Percentiles rank a stretch among this genome's conserved stretches.
Conservation (phyloP, 2,329 filamentous ascomycete genomes). For the Fusarium sp. region DNA sequence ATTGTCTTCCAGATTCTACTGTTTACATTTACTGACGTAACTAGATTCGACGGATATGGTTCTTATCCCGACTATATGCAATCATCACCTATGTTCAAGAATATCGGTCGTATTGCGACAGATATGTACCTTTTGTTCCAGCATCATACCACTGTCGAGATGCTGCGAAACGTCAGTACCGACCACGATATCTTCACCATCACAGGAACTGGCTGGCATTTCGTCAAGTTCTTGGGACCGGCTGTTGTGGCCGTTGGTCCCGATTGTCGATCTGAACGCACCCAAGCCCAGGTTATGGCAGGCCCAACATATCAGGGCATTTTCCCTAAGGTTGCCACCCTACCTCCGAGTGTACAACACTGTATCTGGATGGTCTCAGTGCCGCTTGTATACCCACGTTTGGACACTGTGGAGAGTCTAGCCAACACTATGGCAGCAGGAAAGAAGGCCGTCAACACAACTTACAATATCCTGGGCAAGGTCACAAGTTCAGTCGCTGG, state of each 20-base stretch:
- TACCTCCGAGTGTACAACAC: slow-evolving; percentile 94
- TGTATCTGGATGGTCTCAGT: slow-evolving; percentile 97
- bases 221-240: slow-evolving; percentile 95
- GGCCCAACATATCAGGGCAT: slow-evolving; percentile 97
- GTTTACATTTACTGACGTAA: slow-evolving; percentile 27
- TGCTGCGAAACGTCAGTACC: slow-evolving; percentile 87
- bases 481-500: slow-evolving; percentile 95
- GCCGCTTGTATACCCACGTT: slow-evolving; percentile 87
- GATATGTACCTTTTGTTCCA: slow-evolving; percentile 99
- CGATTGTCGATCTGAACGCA: slow-evolving; percentile 92
- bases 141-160: slow-evolving; percentile 94
- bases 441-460: slow-evolving; percentile 96
- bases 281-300: slow-evolving; percentile 90
- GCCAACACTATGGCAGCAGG: slow-evolving; percentile 92
- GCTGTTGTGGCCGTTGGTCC: slow-evolving; percentile 90
- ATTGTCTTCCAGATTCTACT: background rate
- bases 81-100: slow-evolving; percentile 96
- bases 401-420: slow-evolving; percentile 92
- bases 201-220: slow-evolving; percentile 98
- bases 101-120: slow-evolving; percentile 93
- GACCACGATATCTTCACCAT: slow-evolving; percentile 96
- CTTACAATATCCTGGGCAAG: slow-evolving; percentile 95
- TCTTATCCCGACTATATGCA: slow-evolving; percentile 99
- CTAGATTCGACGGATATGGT: slow-evolving; percentile 93
- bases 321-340: slow-evolving; percentile 92